Base-by-base conservation (phyloP, 2,329 filamentous ascomycete genomes). In the Calonectria crousiana region DNA sequence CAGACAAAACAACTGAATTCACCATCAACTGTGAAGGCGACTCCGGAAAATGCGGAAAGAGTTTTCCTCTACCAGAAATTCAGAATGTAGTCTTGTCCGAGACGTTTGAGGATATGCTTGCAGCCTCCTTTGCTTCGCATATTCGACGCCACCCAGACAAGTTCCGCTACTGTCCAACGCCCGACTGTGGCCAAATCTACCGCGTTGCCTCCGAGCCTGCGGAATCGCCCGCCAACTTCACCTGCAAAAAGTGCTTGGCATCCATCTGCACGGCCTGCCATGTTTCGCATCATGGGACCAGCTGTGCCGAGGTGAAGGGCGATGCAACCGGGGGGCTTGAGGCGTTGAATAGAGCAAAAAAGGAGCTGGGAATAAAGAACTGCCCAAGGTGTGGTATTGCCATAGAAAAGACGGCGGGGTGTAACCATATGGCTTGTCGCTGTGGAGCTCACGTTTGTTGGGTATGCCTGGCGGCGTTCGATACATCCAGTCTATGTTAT, bases 381-480 rank as follows among this genome's bases (percentile, higher is more conserved):
- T 89, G 88, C 47, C 87, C 85, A 0, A 77, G 76, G 18, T 88
- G 88, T 74, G 78, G 77, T 20, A 84, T 83, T 2, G 67, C 82
- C 2, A 84, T 89, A 2, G 83, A 88, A 74, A 89, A 89, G 81
- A 78, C 69, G 0, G 80, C 80, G 0, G 88, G 88, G 0, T 90
- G 88, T 74, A 85, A 89, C 74, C 87, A 89, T 75, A 86, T 90
- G 73, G 77, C 73, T 0, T 90, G 89, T 72, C 51, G 34, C 0
- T 90, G 88, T 71, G 74, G 79, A 2, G 76, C 82, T 1, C 86
- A 89, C 71, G 87, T 89, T 36, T 90, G 88, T 73, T 90, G 87
- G 87, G 81, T 85, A 4, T 90, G 88, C 72, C 74, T 88, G 79
- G 71, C 69, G 16, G 77, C 76, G 0, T 89, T 89, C 23, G 0